Evolutionary conservation across 257 asterid genomes (phyloP).

Genomic region (Ophiorrhiza pumila): DNA sequence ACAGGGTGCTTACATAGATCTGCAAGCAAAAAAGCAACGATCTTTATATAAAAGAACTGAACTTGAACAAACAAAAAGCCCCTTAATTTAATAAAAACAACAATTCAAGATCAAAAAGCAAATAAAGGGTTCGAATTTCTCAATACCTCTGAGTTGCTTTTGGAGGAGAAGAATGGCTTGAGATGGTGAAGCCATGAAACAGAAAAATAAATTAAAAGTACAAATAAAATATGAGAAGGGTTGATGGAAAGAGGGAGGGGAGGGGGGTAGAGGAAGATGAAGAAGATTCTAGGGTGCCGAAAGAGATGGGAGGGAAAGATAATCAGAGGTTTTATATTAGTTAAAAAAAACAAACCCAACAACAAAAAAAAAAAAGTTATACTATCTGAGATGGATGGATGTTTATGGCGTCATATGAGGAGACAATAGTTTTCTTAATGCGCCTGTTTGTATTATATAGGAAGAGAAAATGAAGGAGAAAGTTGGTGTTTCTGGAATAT

Average conservation of each 20-base stretch:
- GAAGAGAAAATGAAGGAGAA: background rate
- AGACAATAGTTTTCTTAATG: background rate
- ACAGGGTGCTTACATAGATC: constrained; percentile 90
- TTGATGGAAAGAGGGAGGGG: background rate
- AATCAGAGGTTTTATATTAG: constrained; percentile 19
- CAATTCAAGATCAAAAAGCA: constrained; percentile 21
- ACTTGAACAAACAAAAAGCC: background rate
- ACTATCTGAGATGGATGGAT: constrained; percentile 1
- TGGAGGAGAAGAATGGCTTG: constrained; percentile 94
- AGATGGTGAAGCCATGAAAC: constrained; percentile 72
- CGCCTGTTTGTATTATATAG: background rate
- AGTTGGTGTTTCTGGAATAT: background rate
- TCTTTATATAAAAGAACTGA: constrained; percentile 27
- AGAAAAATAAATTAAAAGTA: constrained; percentile 15
- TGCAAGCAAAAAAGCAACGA: constrained; percentile 46
- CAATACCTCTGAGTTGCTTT: constrained; percentile 84
- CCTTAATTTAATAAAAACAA: constrained; percentile 23
- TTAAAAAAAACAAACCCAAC: background rate
- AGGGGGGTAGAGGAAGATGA: background rate
- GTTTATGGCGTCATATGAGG: constrained; percentile 4
- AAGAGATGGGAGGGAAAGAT: constrained; percentile 18
- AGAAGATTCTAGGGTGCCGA: constrained; percentile 34
- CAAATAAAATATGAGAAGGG: constrained; percentile 20
- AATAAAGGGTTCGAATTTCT: background rate
- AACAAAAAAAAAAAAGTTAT: background rate